Percentiles rank a stretch among this genome's conserved stretches.
phyloP scores from a whole-genome alignment of 176 grass and related monocot species.

The Metroxylon sagu region DNA sequence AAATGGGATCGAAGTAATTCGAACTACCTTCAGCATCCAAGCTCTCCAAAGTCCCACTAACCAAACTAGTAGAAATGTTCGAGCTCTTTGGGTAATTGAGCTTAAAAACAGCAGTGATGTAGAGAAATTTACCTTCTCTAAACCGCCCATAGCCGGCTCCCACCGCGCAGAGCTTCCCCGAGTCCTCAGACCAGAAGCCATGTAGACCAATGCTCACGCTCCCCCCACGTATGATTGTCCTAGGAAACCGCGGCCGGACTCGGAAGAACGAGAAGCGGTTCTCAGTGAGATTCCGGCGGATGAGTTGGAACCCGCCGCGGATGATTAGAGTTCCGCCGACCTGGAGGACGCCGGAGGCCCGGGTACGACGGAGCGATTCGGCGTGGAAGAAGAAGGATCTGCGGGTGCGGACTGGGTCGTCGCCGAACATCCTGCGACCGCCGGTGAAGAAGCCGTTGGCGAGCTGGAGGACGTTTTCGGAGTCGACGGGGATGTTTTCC shows the following conservation, averaged over 20 bases:
- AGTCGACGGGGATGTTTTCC: not conserved
- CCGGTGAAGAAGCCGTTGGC: constrained; percentile 56
- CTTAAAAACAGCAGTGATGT: constrained; percentile 41
- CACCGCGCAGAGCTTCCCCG: constrained; percentile 73
- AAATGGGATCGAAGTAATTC: constrained; percentile 28
- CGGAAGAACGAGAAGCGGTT: constrained; percentile 14
- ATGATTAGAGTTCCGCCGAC: constrained; percentile 51
- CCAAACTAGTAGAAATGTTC: constrained; percentile 41
- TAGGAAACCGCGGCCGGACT: constrained; percentile 33
- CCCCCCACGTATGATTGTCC: constrained; percentile 22
- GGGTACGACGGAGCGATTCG: constrained; percentile 31
- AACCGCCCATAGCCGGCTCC: constrained; percentile 45
- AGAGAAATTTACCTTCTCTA: constrained; percentile 21
- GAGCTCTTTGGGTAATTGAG: constrained; percentile 34
- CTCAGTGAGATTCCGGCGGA: constrained; percentile 12
- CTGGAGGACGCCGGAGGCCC: constrained; percentile 31
- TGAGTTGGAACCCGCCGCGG: constrained; percentile 4
- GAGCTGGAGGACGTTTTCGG: constrained; percentile 23
- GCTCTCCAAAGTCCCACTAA: constrained; percentile 48
- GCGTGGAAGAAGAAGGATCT: constrained; percentile 46
- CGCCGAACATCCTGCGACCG: constrained; percentile 33
- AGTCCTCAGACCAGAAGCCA: constrained; percentile 53
- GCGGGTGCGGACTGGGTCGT: constrained; percentile 9
- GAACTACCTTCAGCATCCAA: not conserved
- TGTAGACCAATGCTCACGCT: constrained; percentile 40